Evolutionary conservation across 2,329 filamentous ascomycete species (phyloP), one percentile per base, ranked within the genome.

Genomic region (Graphiopsis chlorocephala): DNA sequence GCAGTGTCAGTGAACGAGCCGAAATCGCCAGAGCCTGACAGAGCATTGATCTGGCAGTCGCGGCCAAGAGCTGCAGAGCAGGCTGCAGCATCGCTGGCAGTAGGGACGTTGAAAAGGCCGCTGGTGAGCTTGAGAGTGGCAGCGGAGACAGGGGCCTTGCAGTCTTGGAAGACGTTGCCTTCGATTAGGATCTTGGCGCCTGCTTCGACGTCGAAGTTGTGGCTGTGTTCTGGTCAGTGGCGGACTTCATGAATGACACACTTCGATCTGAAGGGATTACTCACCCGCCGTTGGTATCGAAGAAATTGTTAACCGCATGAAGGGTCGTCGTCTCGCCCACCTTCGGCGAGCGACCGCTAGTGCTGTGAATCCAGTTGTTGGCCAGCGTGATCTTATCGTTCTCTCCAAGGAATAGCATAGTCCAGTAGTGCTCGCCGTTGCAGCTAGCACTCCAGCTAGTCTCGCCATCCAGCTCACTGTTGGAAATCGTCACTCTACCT

Each of bases 261-360:
- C 12, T 38, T 42, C 12, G 2, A 20, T 3, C 2, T 17, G 38
- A 42, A 20, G 38, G 17, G 47, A 23, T 6, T 33, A 42, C 45
- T 61, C 4, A 52, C 58, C 81, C 82, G 23, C 76, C 72, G 74
- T 82, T 83, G 71, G 82, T 79, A 72, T 84, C 80, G 78, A 80
- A 87, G 81, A 84, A 86, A 80, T 87, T 88, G 82, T 87, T 87
- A 72, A 86, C 83, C 45, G 83, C 83, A 75, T 88, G 86, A 60
- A 88, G 77, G 52, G 86, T 80, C 63, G 85, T 85, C 73, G 83
- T 83, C 20, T 79, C 79, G 64, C 76, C 78, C 25, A 88, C 78
- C 78, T 87, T 87, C 69, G 85, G 86, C 15, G 78, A 78, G 62
- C 86, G 84, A 62, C 85, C 86, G 15, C 80, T 82, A 55, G 82